Evolutionary conservation across 2,329 filamentous ascomycete species (phyloP), one percentile per base, ranked within the genome.

Genomic region (Fusarium haematococcum): DNA sequence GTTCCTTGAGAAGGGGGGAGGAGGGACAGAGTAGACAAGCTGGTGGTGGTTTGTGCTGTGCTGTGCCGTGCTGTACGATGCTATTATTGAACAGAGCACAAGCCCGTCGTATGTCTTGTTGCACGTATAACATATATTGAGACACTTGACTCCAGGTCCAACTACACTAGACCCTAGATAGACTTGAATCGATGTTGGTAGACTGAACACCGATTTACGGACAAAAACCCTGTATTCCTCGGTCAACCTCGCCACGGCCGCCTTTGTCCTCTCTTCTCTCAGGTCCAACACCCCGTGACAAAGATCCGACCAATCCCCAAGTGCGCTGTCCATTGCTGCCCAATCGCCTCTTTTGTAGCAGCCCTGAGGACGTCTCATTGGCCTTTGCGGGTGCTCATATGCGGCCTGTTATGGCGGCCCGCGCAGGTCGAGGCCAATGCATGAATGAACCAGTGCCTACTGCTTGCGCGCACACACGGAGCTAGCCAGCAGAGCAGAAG

Each of bases 201-300:
- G 7, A 16, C 20, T 25, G 41, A 23, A 45, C 13, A 14, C 43
- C 43, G 43, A 45, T 25, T 23, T 20, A 43, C 41, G 43, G 43
- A 25, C 20, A 8, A 25, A 13, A 18, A 3, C 16, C 6, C 35
- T 37, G 35, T 39, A n/a, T 18, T 41, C 18, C 41, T 23, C n/a
- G 25, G 45, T 27, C 45, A 27, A 30, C 9, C 48, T 32, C 25
- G 25, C 48, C 48, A 30, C 32, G n/a, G 7, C 50, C 13, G 18
- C 27, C 48, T 45, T 23, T 75, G 54, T 69, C 64, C 27, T 65
- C 71, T 74, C 71, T 74, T 74, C 20, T 69, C 71, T 65, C 71
- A 37, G 20, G n/a, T 54, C 41, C 27, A 27, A 62, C 25, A 45
- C 43, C 56, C 63, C 68, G 68, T 71, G 68, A 74, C 71, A 32